Conservation (phyloP, 495 filamentous ascomycete genomes). For the Venustampulla echinocandica region DNA sequence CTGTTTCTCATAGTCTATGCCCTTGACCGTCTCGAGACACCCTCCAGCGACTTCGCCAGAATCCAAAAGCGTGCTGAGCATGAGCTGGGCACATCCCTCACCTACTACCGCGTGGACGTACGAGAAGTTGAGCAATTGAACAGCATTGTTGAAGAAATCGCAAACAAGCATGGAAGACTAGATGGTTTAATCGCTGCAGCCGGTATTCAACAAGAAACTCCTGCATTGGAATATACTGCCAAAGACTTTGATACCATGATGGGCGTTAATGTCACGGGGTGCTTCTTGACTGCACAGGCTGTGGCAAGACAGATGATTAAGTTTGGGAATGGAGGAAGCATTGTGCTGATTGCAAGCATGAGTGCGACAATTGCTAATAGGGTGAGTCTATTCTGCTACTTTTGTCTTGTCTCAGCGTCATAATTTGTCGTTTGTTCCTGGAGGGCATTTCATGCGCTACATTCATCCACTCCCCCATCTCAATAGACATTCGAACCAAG, state of each 20-base stretch:
- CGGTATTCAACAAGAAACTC: constrained; percentile 66
- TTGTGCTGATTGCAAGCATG: constrained; percentile 73
- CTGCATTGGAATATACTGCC: constrained; percentile 58
- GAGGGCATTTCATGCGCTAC: too few species aligned
- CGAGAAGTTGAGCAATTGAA: constrained; percentile 65
- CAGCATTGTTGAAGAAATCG: constrained; percentile 58
- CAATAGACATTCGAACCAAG: neutral
- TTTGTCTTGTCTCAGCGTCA: constrained; percentile 40
- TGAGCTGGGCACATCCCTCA: constrained; percentile 59
- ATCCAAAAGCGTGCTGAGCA: constrained; percentile 55
- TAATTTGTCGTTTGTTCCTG: too few species aligned
- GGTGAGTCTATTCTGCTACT: constrained; percentile 28
- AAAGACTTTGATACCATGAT: constrained; percentile 53
- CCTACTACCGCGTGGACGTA: constrained; percentile 79
- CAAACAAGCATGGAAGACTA: constrained; percentile 58
- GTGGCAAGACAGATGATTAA: constrained; percentile 69
- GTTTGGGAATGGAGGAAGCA: constrained; percentile 47
- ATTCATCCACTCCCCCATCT: neutral
- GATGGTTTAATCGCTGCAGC: constrained; percentile 80
- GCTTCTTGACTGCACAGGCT: constrained; percentile 70
- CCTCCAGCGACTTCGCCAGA: constrained; percentile 37
- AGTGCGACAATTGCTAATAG: constrained; percentile 70
- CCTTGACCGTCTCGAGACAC: constrained; percentile 41
- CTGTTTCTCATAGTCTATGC: constrained; percentile 43
- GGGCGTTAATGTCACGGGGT: constrained; percentile 66